Base-by-base conservation (phyloP, 306 rosid species). In the Dryas alaskensis region DNA sequence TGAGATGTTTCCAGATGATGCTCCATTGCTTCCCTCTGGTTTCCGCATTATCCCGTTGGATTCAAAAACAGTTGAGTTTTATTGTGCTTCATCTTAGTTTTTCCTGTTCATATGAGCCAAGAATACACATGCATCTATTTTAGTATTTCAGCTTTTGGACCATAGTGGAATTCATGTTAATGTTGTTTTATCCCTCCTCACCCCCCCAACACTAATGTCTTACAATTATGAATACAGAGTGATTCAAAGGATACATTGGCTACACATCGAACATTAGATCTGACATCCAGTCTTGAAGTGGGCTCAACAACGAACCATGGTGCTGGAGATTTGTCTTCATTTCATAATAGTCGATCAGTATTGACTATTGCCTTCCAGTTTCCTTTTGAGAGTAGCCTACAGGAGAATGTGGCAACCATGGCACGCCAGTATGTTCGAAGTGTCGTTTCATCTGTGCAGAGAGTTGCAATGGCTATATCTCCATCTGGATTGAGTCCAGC, bases 361-460 rank as follows among this genome's bases (percentile, higher is more conserved):
- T 84, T 95, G 83, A 95, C 97, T 13, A 95, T 95, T 37, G 99
- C 99, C 62, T 95, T 95, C 84, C 98, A 95, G 84, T 90, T 95
- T 81, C 98, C 98, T 22, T 92, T 92, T 2, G 97, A 95, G 79
- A 87, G 85, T 73, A 86, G 74, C 76, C 73, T 92, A 73, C 96
- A 92, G 81, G 93, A 95, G 10, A 92, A 90, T 66, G 92, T 95
- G 62, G 87, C 88, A 4, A 69, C 84, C 65, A 95, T 95, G 98
- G 99, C 99, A 52, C 86, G 91, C 0, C 98, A 95, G 73, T 95
- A 95, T 13, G 93, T 95, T 17, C 92, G 93, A 0, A 87, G 90
- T 27, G 97, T 95, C 66, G 90, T 95, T 67, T 81, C 99, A 65
- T 88, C 99, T 0, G 99, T 95, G 55, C 98, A 95, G 82, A 85